Evolutionary conservation across 1,284 basidiomycete species (phyloP).

Genomic region (Melampsora abietis-canadensis): DNA sequence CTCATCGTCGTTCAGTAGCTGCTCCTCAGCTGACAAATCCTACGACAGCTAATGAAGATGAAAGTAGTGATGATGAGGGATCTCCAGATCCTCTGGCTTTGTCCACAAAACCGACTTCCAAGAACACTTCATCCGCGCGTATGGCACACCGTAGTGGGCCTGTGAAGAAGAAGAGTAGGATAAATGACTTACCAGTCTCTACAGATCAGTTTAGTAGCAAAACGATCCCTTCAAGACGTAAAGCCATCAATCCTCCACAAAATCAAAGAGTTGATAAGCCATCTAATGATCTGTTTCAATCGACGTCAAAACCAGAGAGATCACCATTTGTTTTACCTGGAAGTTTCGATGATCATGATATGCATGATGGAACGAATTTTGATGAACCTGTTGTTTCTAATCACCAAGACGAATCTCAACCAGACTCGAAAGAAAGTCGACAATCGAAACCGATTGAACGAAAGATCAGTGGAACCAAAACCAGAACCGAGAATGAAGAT

Average conservation of each 20-base stretch:
- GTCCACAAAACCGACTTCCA: background rate
- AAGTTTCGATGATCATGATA: constrained; percentile 12
- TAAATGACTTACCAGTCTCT: too few relatives aligned
- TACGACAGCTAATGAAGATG: background rate
- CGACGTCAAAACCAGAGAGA: too few relatives aligned
- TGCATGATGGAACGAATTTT: constrained; percentile 13
- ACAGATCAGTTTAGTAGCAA: background rate
- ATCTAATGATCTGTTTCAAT: too few relatives aligned
- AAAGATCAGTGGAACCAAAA: background rate
- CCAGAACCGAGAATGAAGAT: background rate
- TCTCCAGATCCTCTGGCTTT: background rate
- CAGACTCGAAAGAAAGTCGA: background rate
- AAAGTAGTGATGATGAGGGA: constrained; percentile 21
- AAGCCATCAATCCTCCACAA: background rate
- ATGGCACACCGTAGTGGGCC: too few relatives aligned
- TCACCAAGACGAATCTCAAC: background rate
- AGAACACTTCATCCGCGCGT: constrained; percentile 7
- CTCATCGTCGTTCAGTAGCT: too few relatives aligned
- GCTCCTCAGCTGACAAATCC: background rate
- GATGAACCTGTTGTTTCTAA: background rate
- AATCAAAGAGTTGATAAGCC: background rate
- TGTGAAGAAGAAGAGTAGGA: too few relatives aligned
- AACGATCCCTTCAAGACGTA: background rate
- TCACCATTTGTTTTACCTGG: too few relatives aligned
- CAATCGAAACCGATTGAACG: background rate